Evolutionary conservation across 768 basidiomycete species (phyloP), one percentile per base, ranked within the genome.

Genomic region (Pleurotus tuoliensis): DNA sequence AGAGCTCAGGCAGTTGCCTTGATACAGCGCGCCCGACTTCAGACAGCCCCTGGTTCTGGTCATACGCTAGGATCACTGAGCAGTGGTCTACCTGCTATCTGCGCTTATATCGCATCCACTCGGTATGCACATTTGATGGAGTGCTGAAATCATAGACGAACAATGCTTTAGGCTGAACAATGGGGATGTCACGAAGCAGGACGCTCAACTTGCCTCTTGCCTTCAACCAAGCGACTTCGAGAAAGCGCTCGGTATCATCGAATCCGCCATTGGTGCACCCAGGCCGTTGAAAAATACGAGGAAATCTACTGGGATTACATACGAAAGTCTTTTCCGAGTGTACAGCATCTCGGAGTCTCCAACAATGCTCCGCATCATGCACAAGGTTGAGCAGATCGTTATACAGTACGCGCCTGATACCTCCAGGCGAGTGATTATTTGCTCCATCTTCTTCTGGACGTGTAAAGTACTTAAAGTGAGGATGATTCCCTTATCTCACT

Each of bases 11-110:
- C 78, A 1, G 67, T 63, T 15, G 58, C 58, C 0, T 60, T 82
- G 4, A 52, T 79, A 2, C 68, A 72, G 11, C 57, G 67, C 2
- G 77, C 76, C 1, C 67, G 71, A 45, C 61, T 71, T 3, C 78
- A 70, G 59, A 82, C 81, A 12, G 71, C 66, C 1, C 75, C 71
- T 13, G 81, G 82, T n/a, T 79, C 81, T 6, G 82, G 82, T 5
- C 72, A 72, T 53, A 70, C 76, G 16, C 58, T 82, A 3, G 71
- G 75, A 3, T 58, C 73, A 18, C 69, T 68, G 12, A 66, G 63
- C 2, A 67, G 67, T 3, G 82, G 77, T 18, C 56, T 82, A 27
- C 71, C 78, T 15, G 80, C 82, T 4, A 76, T 81, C 27, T 82
- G 80, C 59, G 76, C 80, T 24, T 72, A 73, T 52, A 64, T 84